These are phyloP conservation scores for Pythium oligandrum DNA, from an alignment of 352 stramenopile species.

Conservation along the genomic window DNA sequence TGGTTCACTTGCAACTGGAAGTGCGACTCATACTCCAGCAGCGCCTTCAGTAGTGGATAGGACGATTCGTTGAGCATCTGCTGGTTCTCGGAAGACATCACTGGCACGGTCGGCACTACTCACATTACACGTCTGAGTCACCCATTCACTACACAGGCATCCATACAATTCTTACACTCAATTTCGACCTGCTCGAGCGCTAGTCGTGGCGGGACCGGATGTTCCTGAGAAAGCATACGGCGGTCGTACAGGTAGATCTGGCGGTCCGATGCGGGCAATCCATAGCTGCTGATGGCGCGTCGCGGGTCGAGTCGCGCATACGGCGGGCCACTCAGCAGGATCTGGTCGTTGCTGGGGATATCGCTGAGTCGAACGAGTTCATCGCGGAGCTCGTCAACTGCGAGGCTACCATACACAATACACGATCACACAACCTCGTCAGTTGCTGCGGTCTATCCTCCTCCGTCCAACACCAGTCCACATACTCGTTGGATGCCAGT, in stretches of 20 bases:
- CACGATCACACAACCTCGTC: background rate
- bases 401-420: conserved; percentile 31
- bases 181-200: conserved; percentile 42
- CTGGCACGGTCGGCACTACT: conserved; percentile 50
- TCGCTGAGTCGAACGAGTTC: conserved; percentile 51
- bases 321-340: conserved; percentile 71
- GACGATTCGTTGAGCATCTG: conserved; percentile 73
- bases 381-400: conserved; percentile 64
- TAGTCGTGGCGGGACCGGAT: conserved; percentile 23
- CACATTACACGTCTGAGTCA: too few relatives aligned
- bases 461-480: background rate
- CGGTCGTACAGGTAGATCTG: conserved; percentile 82
- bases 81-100: conserved; percentile 58
- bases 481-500: conserved; percentile 40
- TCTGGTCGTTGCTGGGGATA: conserved; percentile 67
- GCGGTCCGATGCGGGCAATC: conserved; percentile 49
- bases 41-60: conserved; percentile 66
- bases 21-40: conserved; percentile 78
- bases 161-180: conserved; percentile 15
- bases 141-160: too few relatives aligned
- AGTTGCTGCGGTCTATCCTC: too few relatives aligned
- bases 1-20: conserved; percentile 76
- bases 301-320: conserved; percentile 72
- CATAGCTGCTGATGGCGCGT: conserved; percentile 64
- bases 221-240: conserved; percentile 68